A percentile compares a stretch with the other conserved stretches of the same genome.
These are phyloP conservation scores for Heterobasidion occidentale DNA, from an alignment of 1,284 basidiomycete genomes.

Conservation along the genomic window DNA sequence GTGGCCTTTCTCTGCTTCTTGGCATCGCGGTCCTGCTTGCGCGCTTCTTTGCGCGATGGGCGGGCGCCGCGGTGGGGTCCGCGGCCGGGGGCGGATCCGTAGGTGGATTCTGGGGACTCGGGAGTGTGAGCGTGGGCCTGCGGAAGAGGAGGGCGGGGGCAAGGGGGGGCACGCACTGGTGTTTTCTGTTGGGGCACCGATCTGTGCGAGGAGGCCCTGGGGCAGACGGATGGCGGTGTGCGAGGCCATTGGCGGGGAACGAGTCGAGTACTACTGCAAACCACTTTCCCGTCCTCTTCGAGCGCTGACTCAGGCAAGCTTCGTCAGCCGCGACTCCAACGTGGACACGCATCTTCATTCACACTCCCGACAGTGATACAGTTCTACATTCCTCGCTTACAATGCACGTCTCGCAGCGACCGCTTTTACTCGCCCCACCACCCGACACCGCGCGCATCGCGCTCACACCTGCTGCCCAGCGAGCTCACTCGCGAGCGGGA, in stretches of 20 bases:
- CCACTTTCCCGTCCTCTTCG: too few relatives aligned
- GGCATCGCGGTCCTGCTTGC: conserved; percentile 52
- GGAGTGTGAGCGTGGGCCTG: neutral
- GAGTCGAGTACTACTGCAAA: too few relatives aligned
- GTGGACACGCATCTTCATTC: too few relatives aligned
- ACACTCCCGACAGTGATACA: too few relatives aligned
- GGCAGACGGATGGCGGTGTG: conserved; percentile 15
- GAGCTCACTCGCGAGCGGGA: too few relatives aligned
- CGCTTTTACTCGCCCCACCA: too few relatives aligned
- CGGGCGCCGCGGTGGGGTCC: conserved; percentile 8
- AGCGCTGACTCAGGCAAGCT: too few relatives aligned
- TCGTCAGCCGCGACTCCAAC: too few relatives aligned
- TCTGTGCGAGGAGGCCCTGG: conserved; percentile 22
- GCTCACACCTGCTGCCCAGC: too few relatives aligned
- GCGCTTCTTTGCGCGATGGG: conserved; percentile 49
- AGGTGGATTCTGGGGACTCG: neutral
- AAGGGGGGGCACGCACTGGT: conserved; percentile 8
- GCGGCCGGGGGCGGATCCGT: neutral
- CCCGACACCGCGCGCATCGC: too few relatives aligned
- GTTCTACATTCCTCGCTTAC: too few relatives aligned
- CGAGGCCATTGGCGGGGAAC: neutral
- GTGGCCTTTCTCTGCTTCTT: conserved; percentile 54
- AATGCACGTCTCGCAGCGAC: too few relatives aligned
- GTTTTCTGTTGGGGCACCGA: conserved; percentile 8
- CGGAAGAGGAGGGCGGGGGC: neutral